Base-by-base conservation (phyloP, 108 stramenopile genomes). In the Asterionellopsis glacialis region DNA sequence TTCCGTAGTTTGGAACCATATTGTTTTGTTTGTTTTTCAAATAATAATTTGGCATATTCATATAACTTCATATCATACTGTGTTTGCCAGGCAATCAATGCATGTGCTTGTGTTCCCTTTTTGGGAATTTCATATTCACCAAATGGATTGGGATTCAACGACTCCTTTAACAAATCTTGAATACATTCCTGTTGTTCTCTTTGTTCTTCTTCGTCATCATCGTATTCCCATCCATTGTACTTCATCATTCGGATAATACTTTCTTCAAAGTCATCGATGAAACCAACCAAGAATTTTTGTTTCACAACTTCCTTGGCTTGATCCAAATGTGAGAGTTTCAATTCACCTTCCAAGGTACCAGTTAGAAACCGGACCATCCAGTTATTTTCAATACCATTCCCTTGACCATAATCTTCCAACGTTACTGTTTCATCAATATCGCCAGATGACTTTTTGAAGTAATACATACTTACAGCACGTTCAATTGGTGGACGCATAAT, bases 311-410 rank as follows among this genome's bases (percentile, higher is more conserved):
- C 71, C 61, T 76, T 76, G 7, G 79, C 79, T 42, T 41, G 41
- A 28, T 76, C 75, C 47, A 80, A 68, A 68, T 76, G 68, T 56
- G 63, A 58, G 56, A 63, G 69, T 51, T 50, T 70, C 27, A 80
- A 53, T 10, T 68, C 45, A 13, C 79, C 79, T 25, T 68, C 51
- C 44, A 69, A 41, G 22, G 62, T 64, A 59, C 61, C 63, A 7
- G 74, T 73, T 54, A 76, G 59, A 40, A 76, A 80, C 25, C 79
- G 45, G 0, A 70, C 69, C 72, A 80, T 74, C 79, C 79, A 80
- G 55, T 80, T 80, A 43, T 69, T 73, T 63, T 80, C 79, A 52
- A 76, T 73, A 18, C 75, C 74, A 48, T 76, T 66, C n/a, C 79
- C 72, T 56, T 64, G 62, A 2, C 69, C 79, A 42, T 69, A 80